Base-by-base conservation (phyloP, 768 basidiomycete genomes). In the Hygrocybe coccinea region DNA sequence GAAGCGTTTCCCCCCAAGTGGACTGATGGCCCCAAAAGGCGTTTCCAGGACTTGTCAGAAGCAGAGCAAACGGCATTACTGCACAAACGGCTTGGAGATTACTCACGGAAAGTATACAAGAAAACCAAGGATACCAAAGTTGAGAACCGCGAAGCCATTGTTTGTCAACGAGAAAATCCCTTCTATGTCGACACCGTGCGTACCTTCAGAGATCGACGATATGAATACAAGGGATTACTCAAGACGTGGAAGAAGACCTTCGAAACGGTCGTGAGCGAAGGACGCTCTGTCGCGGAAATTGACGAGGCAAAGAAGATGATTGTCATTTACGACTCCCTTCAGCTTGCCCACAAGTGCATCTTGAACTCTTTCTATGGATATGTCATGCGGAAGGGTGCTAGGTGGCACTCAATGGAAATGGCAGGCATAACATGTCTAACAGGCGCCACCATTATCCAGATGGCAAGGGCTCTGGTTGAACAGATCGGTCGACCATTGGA, bases 391-490 rank as follows among this genome's bases (percentile, higher is more conserved):
- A 98, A 99, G 68, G 97, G 97, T 51, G 97, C 97, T 15, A 79
- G 97, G 29, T 99, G 97, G 97, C 95, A 97, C 69, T 98, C 95
- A 25, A 97, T 99, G 97, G 97, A 99, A 76, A 99, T 99, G 97
- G 97, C 97, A 1, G 97, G 97, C 6, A 97, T 99, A 59, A 98
- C 97, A 10, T 99, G 97, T 73, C 76, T 98, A 51, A 98, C 97
- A 0, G 97, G 97, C 38, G 94, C 97, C 17, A 91, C 84, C 5
- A 98, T 99, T 74, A 98, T 99, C 62, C 95, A 99, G 69, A 95
- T 99, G 92, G 95, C 97, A 12, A 84, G 97, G 36, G 87, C 94
- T 56, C 80, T 98, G 29, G 97, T 99, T 19, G 97, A 99, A 64
- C 92, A 97, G 72, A 94, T 99, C 53, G 97, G 97, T 2, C 85